Conservation (phyloP, 768 basidiomycete genomes). For the Coprinellus micaceus region DNA sequence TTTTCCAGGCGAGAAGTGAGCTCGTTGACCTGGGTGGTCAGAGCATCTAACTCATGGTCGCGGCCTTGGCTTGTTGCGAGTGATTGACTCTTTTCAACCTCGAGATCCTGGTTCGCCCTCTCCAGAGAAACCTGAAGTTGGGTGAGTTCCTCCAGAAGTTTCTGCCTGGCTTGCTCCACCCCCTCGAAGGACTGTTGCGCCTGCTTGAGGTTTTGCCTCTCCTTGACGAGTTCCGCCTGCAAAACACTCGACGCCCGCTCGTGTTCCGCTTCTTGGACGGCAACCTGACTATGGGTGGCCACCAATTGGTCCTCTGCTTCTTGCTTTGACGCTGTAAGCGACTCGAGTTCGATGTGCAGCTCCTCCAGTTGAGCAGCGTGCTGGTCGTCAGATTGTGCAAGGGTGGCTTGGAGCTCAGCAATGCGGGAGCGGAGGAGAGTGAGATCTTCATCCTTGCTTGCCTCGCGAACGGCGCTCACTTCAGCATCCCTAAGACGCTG, state of each 20-base stretch:
- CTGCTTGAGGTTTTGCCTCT: slow-evolving; percentile 1
- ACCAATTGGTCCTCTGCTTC: background rate
- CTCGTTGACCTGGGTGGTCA: background rate
- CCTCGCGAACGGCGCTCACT: background rate
- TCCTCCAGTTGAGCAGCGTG: background rate
- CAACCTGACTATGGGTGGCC: background rate
- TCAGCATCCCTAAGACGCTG: background rate
- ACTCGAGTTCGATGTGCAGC: background rate
- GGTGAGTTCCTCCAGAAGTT: background rate
- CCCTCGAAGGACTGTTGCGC: background rate
- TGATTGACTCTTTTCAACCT: background rate
- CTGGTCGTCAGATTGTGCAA: background rate
- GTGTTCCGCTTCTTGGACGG: background rate
- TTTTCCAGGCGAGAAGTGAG: background rate
- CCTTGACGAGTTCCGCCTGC: background rate
- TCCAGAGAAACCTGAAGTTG: background rate
- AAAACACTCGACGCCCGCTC: background rate
- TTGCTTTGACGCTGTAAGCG: background rate
- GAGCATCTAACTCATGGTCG: background rate
- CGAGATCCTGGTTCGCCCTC: background rate
- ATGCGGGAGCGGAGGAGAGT: background rate
- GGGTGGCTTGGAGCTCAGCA: background rate
- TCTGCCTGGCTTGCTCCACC: background rate
- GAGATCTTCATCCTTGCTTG: background rate
- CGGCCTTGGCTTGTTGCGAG: background rate